phyloP scores from a whole-genome alignment of 148 eudicot species.

The Agrostemma githago region DNA sequence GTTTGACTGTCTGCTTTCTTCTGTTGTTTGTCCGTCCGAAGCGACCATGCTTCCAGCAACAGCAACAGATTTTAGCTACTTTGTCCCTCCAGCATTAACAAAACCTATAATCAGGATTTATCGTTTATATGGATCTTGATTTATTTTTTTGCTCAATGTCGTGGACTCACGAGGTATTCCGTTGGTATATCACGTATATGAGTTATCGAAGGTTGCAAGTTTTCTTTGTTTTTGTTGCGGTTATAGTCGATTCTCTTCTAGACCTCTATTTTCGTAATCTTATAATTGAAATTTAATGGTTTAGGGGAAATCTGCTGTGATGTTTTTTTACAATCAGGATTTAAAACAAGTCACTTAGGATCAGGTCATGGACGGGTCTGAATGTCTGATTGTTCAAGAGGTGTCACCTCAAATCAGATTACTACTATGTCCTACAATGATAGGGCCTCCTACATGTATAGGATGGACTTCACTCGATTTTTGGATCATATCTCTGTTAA shows the following conservation, averaged over 20 bases:
- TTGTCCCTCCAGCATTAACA: neutral
- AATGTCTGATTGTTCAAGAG: neutral
- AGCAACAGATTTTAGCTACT: neutral
- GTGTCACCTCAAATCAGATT: too few species aligned
- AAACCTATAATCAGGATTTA: neutral
- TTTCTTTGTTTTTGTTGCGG: neutral
- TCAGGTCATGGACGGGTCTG: neutral
- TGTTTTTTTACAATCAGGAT: neutral
- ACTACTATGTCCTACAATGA: too few species aligned
- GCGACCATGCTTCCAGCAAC: neutral
- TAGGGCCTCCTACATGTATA: too few species aligned
- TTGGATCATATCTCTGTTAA: too few species aligned
- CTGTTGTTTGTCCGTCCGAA: neutral
- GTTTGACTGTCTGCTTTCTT: neutral
- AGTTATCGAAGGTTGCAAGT: neutral
- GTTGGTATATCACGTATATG: neutral
- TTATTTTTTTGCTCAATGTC: neutral
- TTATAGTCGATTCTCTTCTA: too few species aligned
- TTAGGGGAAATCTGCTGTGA: neutral
- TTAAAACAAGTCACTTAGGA: too few species aligned
- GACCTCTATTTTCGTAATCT: neutral
- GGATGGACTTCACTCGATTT: too few species aligned
- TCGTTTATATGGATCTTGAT: neutral
- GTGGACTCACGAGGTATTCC: neutral
- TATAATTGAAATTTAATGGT: neutral